These are phyloP conservation scores for Thozetella sp. DNA, from an alignment of 495 filamentous ascomycete genomes.

Conservation along the genomic window DNA sequence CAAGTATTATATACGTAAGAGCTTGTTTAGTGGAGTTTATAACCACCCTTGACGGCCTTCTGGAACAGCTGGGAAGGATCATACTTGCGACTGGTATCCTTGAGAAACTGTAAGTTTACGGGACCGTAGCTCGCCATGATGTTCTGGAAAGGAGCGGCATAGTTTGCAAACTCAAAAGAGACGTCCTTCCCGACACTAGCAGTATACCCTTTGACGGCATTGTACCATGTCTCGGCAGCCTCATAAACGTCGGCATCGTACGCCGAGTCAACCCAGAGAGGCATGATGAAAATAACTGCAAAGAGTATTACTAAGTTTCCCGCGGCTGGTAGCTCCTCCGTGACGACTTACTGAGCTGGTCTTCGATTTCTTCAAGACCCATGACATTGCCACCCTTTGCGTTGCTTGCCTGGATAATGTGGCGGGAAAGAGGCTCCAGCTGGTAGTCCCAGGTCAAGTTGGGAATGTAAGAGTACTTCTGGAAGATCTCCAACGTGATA, in stretches of 20 bases:
- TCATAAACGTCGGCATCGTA: background rate
- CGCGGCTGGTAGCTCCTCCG: background rate
- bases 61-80: constrained; percentile 30
- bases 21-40: too few relatives aligned
- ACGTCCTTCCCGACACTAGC: background rate
- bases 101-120: constrained; percentile 35
- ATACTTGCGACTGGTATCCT: constrained; percentile 34
- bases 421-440: background rate
- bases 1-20: background rate
- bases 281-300: background rate
- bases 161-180: constrained; percentile 23
- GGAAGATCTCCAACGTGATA: background rate
- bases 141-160: constrained; percentile 37
- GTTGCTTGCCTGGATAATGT: background rate
- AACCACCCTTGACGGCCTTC: background rate
- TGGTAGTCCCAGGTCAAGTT: background rate
- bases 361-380: background rate
- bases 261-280: background rate
- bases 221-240: background rate
- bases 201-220: background rate
- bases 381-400: background rate
- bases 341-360: background rate
- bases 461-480: background rate
- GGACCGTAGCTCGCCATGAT: constrained; percentile 46
- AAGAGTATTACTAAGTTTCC: background rate